A percentile compares a stretch with the other conserved stretches of the same genome.
phyloP scores from a whole-genome alignment of 768 basidiomycete genomes.

The Leccinum aurantiacum region DNA sequence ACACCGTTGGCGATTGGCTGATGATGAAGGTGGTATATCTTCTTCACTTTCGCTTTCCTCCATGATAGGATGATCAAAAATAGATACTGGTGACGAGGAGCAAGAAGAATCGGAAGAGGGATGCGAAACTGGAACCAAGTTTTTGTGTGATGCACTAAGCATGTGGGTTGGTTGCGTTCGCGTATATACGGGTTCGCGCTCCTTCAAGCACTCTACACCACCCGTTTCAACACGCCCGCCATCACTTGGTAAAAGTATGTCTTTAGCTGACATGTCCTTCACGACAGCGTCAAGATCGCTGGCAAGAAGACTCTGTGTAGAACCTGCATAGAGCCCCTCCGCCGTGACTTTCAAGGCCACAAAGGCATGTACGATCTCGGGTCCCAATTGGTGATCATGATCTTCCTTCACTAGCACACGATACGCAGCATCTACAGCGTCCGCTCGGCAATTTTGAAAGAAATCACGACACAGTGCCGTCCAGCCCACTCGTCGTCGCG shows the following conservation, averaged over 20 bases:
- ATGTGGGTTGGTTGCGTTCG: no score
- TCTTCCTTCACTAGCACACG: slow-evolving; percentile 22
- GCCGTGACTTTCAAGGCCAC: slow-evolving; percentile 29
- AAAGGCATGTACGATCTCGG: slow-evolving; percentile 24
- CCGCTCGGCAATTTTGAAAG: slow-evolving; percentile 24
- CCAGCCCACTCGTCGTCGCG: slow-evolving; percentile 52
- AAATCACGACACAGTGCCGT: slow-evolving; percentile 35
- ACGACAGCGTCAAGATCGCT: slow-evolving; percentile 31
- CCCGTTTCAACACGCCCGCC: no score
- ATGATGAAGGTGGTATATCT: slow-evolving; percentile 1
- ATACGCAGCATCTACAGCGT: slow-evolving; percentile 27
- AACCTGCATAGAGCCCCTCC: slow-evolving; percentile 29
- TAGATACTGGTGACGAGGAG: slow-evolving; percentile 3
- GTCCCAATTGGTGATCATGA: background rate
- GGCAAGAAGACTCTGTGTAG: slow-evolving; percentile 30
- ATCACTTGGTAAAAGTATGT: no score
- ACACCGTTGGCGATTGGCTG: slow-evolving; percentile 21
- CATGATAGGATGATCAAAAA: slow-evolving; percentile 5
- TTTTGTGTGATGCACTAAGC: no score
- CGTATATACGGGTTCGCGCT: no score
- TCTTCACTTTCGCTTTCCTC: slow-evolving; percentile 17
- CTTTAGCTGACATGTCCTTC: slow-evolving; percentile 6
- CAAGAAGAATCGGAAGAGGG: slow-evolving; percentile 5
- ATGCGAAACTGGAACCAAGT: no score
- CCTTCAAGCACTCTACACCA: no score